These are phyloP conservation scores for Nakazawaea ernobii DNA, from an alignment of 805 yeast genomes.

Conservation along the genomic window DNA sequence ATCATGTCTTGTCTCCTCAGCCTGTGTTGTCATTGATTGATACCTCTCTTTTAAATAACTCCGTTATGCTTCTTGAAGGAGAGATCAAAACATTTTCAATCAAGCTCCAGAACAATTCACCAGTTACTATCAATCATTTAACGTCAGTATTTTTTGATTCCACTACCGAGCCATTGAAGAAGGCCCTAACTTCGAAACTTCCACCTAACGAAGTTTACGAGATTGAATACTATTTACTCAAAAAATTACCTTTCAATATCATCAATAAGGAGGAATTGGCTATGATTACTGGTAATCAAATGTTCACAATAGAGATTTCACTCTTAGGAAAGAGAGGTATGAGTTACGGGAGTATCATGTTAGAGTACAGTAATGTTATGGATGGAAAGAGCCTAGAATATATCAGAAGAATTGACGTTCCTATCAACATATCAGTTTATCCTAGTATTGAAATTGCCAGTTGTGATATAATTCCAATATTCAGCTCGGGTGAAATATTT, in stretches of 20 bases:
- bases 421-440: conserved; percentile 64
- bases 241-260: conserved; percentile 52
- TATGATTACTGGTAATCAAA: conserved; percentile 30
- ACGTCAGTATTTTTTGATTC: conserved; percentile 68
- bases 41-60: conserved; percentile 51
- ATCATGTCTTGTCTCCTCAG: conserved; percentile 39
- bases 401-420: conserved; percentile 57
- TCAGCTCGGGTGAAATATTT: conserved; percentile 21
- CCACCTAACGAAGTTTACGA: conserved; percentile 67
- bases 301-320: conserved; percentile 45
- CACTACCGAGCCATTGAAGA: conserved; percentile 56
- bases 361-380: conserved; percentile 54
- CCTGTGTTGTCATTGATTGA: conserved; percentile 54
- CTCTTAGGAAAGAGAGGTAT: conserved; percentile 71
- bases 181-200: conserved; percentile 41
- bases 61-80: conserved; percentile 78
- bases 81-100: conserved; percentile 50
- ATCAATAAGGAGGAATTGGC: conserved; percentile 39
- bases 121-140: conserved; percentile 48
- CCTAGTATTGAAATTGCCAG: conserved; percentile 71
- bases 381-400: conserved; percentile 24
- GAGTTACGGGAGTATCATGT: conserved; percentile 53
- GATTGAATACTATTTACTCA: conserved; percentile 60
- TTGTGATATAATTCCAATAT: conserved; percentile 65
- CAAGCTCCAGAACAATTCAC: conserved; percentile 51